These are phyloP conservation scores for Hypomyces rosellus DNA, from an alignment of 2,329 filamentous ascomycete genomes.

Conservation along the genomic window DNA sequence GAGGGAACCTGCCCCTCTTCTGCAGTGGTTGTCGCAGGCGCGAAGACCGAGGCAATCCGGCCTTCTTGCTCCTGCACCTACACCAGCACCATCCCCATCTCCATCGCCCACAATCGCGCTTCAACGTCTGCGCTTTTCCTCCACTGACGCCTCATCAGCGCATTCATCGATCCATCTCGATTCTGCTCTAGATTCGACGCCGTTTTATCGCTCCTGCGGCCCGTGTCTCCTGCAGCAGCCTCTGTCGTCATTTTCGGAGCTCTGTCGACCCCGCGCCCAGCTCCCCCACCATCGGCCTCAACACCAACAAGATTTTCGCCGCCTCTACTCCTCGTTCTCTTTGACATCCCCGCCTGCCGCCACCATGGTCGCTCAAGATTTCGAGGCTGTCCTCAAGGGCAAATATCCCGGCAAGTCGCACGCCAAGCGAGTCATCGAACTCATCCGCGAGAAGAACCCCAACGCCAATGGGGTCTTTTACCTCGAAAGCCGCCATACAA, in stretches of 20 bases:
- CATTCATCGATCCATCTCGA: too few relatives aligned
- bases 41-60: too few relatives aligned
- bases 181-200: too few relatives aligned
- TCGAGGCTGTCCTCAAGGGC: constrained; percentile 49
- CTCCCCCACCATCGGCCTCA: constrained; percentile 6
- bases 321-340: background rate
- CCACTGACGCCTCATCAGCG: too few relatives aligned
- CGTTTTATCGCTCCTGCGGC: too few relatives aligned
- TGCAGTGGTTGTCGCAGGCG: too few relatives aligned
- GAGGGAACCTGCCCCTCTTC: too few relatives aligned
- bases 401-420: constrained; percentile 84
- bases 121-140: too few relatives aligned
- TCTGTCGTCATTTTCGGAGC: background rate
- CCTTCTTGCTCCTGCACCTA: too few relatives aligned
- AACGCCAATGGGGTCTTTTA: constrained; percentile 69
- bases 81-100: too few relatives aligned
- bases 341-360: background rate
- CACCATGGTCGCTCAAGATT: constrained; percentile 35
- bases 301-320: too few relatives aligned
- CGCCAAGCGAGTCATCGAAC: constrained; percentile 73
- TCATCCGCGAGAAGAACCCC: constrained; percentile 62
- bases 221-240: background rate
- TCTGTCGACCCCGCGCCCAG: constrained; percentile 3
- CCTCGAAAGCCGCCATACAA: constrained; percentile 76
- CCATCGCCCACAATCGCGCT: too few relatives aligned